These are phyloP conservation scores for Chlamydomonas applanata DNA, from an alignment of 139 green algal species.

Conservation along the genomic window DNA sequence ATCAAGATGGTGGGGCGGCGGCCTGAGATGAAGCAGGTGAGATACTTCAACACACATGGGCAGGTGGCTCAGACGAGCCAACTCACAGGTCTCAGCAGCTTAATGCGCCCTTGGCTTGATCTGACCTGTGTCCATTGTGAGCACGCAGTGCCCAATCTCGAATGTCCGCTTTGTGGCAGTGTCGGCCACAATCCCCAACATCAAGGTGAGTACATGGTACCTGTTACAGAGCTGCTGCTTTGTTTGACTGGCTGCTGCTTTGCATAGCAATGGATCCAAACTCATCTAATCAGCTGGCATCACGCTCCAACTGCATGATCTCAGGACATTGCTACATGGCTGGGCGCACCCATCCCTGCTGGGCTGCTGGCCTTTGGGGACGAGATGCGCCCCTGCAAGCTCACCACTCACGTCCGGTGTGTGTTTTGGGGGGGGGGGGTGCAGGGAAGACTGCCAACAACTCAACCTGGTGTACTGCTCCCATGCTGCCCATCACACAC, in stretches of 20 bases:
- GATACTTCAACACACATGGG: no score
- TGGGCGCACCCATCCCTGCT: constrained; percentile 38
- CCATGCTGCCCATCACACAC: background rate
- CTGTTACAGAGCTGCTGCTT: no score
- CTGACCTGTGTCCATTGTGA: no score
- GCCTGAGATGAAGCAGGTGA: constrained; percentile 49
- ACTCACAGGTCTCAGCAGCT: no score
- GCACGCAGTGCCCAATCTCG: constrained; percentile 56
- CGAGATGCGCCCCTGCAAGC: constrained; percentile 71
- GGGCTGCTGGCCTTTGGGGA: constrained; percentile 72
- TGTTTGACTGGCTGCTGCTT: no score
- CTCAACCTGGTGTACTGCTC: background rate
- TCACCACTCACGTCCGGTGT: constrained; percentile 72
- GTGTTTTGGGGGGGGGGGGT: background rate
- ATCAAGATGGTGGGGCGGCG: constrained; percentile 70
- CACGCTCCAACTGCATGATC: no score
- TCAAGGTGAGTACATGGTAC: constrained; percentile 19
- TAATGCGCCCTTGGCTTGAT: no score
- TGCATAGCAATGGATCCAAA: no score
- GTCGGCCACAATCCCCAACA: constrained; percentile 84
- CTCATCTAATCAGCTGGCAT: no score
- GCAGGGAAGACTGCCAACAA: background rate
- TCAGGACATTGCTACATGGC: constrained; percentile 75
- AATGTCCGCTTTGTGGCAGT: constrained; percentile 81
- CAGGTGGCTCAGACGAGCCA: no score